Evolutionary conservation across 768 basidiomycete species (phyloP), one percentile per base, ranked within the genome.

Genomic region (Tulasnella sp.): DNA sequence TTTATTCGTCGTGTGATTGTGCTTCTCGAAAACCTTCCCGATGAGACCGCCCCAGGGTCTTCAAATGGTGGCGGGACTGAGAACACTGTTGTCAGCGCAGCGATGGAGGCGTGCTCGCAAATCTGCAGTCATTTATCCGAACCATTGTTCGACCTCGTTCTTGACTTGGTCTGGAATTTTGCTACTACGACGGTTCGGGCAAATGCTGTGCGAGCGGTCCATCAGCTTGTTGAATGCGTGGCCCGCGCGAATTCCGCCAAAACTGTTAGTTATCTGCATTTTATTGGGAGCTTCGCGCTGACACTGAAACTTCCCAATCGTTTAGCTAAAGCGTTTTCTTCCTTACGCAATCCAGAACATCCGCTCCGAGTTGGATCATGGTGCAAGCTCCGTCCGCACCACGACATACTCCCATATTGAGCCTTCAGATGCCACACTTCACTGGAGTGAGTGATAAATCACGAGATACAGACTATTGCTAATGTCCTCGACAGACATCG

Each of bases 21-120:
- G 1, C 86, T 98, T n/a, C 96, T 93, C 83, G 94, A 96, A 86
- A 97, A 97, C 83, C 87, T 98, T 7, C 97, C 97, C 0, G 97
- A 99, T 84, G 97, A 97, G 85, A 38, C 24, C 36, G 42, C 42
- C 31, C 44, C 71, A n/a, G 78, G 62, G 3, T 62, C 62, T 27
- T 27, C 42, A 8, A 36, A 58, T 39, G 78, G 78, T 19, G 78
- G 78, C 4, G 71, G 44, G 19, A 72, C 78, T 12, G 78, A 79
- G 42, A 72, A 27, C 34, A 38, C 93, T 83, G 87, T 95, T 31
- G 90, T 94, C 36, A 93, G 94, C 84, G 91, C 92, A 16, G 92
- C 94, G 31, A 89, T 89, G 39, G 89, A 90, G 40, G 92, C 93
- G 3, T 94, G 92, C 86, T 92, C 89, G 83, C 91, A 92, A 83